Percentiles rank a stretch among this genome's conserved stretches.
Conservation (phyloP, 768 basidiomycete genomes). For the Macrolepiota fuliginosa region DNA sequence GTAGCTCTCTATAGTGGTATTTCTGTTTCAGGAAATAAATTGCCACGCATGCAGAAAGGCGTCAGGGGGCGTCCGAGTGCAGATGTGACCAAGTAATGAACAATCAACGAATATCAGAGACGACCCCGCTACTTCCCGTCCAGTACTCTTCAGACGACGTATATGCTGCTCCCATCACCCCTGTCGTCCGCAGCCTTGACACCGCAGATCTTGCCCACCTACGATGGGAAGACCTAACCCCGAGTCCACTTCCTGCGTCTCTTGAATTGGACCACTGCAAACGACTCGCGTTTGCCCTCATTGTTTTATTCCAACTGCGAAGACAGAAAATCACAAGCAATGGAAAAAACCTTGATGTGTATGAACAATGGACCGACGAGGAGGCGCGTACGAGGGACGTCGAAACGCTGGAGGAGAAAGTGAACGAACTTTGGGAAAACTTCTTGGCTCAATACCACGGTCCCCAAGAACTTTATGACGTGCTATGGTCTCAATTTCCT, state of each 20-base stretch:
- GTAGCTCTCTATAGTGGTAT: background rate
- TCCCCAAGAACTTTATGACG: slow-evolving; percentile 39
- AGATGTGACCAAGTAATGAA: background rate
- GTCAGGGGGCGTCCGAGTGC: no score
- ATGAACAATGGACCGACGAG: slow-evolving; percentile 40
- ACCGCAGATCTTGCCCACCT: slow-evolving; percentile 18
- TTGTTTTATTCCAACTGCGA: slow-evolving; percentile 32
- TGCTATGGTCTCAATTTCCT: slow-evolving; percentile 47
- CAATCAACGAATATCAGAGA: background rate
- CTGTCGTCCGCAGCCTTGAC: slow-evolving; percentile 20
- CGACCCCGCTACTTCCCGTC: slow-evolving; percentile 6
- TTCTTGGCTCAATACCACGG: slow-evolving; percentile 41
- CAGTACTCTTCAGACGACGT: background rate
- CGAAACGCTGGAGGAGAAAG: slow-evolving; percentile 30
- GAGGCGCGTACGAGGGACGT: slow-evolving; percentile 21
- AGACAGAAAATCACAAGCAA: slow-evolving; percentile 17
- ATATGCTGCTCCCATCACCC: background rate
- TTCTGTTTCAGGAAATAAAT: background rate
- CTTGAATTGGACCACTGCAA: slow-evolving; percentile 9
- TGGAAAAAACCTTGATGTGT: slow-evolving; percentile 27
- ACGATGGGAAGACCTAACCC: slow-evolving; percentile 6
- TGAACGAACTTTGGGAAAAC: slow-evolving; percentile 34
- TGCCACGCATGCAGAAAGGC: slow-evolving; percentile 1
- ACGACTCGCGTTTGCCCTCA: slow-evolving; percentile 26
- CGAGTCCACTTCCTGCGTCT: background rate